Evolutionary conservation across 768 basidiomycete genomes (phyloP).

Genomic region (Kwoniella sp.): DNA sequence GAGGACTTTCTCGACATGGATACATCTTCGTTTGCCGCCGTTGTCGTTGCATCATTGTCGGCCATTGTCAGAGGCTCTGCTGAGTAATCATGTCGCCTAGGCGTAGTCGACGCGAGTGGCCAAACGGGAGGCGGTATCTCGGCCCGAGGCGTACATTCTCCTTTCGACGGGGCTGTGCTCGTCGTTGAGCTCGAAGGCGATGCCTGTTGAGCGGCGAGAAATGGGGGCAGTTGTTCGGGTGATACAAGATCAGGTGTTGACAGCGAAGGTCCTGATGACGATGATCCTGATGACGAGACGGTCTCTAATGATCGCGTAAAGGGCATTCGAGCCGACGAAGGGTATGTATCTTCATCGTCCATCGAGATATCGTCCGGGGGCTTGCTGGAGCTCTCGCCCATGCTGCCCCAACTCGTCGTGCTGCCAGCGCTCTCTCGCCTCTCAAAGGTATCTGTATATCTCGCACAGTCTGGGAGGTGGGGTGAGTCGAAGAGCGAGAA

Average conservation of each 20-base stretch:
- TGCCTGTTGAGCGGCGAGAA: constrained; percentile 1
- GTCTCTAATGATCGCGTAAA: constrained; percentile 9
- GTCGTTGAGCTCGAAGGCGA: constrained; percentile 36
- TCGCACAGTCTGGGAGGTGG: background rate
- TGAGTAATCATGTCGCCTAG: constrained; percentile 5
- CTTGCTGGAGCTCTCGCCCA: constrained; percentile 13
- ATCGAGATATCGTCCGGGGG: constrained; percentile 11
- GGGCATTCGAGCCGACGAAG: background rate
- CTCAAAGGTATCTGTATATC: constrained; percentile 4
- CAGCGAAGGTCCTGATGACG: constrained; percentile 18
- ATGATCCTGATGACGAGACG: constrained; percentile 11
- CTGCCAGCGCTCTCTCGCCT: constrained; percentile 19
- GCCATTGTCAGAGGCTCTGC: constrained; percentile 7
- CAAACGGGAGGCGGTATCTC: constrained; percentile 38
- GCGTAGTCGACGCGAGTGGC: constrained; percentile 29
- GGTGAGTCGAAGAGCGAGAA: constrained; percentile 19
- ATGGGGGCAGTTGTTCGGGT: constrained; percentile 2
- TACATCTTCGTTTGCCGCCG: constrained; percentile 1
- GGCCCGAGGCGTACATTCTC: constrained; percentile 38
- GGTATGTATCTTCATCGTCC: constrained; percentile 17
- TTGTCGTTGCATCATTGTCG: background rate
- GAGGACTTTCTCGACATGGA: constrained; percentile 10
- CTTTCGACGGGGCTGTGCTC: constrained; percentile 32
- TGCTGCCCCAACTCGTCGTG: constrained; percentile 27
- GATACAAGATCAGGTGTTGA: constrained; percentile 15